These are phyloP conservation scores for Blastobotrys ciferrii DNA, from an alignment of 1,139 yeast species.

Conservation along the genomic window DNA sequence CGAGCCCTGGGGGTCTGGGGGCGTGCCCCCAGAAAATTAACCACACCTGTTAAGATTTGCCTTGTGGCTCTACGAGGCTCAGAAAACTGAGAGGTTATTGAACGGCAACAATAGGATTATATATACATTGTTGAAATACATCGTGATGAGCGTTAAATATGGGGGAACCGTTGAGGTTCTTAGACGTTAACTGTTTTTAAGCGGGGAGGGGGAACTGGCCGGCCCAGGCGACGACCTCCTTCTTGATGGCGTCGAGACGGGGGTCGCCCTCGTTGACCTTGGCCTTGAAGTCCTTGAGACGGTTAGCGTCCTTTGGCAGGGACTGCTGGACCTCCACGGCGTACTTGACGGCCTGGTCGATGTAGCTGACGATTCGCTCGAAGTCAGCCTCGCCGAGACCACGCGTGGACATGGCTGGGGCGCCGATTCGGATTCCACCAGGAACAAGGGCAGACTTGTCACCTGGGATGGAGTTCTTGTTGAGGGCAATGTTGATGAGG, in stretches of 20 bases:
- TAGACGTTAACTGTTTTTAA: slow-evolving; percentile 21
- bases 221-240: slow-evolving; percentile 87
- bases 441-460: slow-evolving; percentile 94
- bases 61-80: neutral
- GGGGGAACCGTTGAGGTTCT: slow-evolving; percentile 5
- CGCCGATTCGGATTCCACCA: slow-evolving; percentile 93
- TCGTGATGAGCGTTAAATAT: neutral
- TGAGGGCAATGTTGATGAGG: slow-evolving; percentile 87
- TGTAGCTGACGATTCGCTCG: slow-evolving; percentile 70
- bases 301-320: slow-evolving; percentile 83
- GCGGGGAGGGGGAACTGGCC: slow-evolving; percentile 88
- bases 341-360: slow-evolving; percentile 75
- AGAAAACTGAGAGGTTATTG: too few species aligned
- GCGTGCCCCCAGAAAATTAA: too few species aligned
- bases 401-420: slow-evolving; percentile 98
- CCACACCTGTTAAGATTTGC: too few species aligned
- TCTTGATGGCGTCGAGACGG: slow-evolving; percentile 59
- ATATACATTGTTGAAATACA: slow-evolving; percentile 7
- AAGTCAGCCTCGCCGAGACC: slow-evolving; percentile 82
- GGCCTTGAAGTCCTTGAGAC: slow-evolving; percentile 91
- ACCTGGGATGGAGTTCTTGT: slow-evolving; percentile 95
- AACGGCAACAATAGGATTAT: neutral
- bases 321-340: slow-evolving; percentile 71
- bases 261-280: slow-evolving; percentile 68
- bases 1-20: too few species aligned